These are phyloP conservation scores for Neocucurbitaria cava DNA, from an alignment of 2,329 filamentous ascomycete species.

Conservation along the genomic window DNA sequence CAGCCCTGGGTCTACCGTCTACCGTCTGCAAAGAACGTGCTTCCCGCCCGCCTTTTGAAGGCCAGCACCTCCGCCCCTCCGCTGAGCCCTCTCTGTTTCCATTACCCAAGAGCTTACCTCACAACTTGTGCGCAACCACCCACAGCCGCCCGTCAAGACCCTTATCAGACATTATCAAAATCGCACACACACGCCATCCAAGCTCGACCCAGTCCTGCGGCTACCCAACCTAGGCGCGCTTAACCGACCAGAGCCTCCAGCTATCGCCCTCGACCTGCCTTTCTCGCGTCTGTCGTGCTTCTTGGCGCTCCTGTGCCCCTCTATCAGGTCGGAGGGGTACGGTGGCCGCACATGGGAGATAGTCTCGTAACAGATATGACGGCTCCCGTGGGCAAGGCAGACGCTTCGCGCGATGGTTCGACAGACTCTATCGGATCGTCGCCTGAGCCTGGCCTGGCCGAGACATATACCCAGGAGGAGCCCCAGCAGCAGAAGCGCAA, in stretches of 20 bases:
- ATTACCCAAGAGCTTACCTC: constrained; percentile 59
- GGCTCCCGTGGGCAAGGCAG: constrained; percentile 54
- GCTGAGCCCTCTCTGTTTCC: constrained; percentile 47
- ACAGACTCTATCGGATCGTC: constrained; percentile 58
- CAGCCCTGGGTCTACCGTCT: constrained; percentile 28
- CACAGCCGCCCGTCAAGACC: constrained; percentile 35
- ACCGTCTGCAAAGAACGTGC: constrained; percentile 20
- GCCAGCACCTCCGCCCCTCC: constrained; percentile 44
- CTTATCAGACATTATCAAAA: constrained; percentile 56
- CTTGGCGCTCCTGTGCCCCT: constrained; percentile 48
- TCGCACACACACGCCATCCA: constrained; percentile 44
- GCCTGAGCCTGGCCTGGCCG: constrained; percentile 53
- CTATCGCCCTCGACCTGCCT: constrained; percentile 25
- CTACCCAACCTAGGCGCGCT: constrained; percentile 45
- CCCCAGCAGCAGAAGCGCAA: constrained; percentile 82
- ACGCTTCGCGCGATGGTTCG: constrained; percentile 53
- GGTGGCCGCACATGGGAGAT: constrained; percentile 58
- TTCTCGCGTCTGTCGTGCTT: constrained; percentile 42
- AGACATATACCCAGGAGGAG: constrained; percentile 53
- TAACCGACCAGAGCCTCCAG: constrained; percentile 44
- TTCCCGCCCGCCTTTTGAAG: constrained; percentile 45
- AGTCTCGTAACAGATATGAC: constrained; percentile 54
- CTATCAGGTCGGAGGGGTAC: constrained; percentile 51
- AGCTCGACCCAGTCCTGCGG: constrained; percentile 44
- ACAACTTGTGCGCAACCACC: constrained; percentile 50